These are phyloP conservation scores for Graphilbum fragrans DNA, from an alignment of 2,329 filamentous ascomycete genomes.

Conservation along the genomic window DNA sequence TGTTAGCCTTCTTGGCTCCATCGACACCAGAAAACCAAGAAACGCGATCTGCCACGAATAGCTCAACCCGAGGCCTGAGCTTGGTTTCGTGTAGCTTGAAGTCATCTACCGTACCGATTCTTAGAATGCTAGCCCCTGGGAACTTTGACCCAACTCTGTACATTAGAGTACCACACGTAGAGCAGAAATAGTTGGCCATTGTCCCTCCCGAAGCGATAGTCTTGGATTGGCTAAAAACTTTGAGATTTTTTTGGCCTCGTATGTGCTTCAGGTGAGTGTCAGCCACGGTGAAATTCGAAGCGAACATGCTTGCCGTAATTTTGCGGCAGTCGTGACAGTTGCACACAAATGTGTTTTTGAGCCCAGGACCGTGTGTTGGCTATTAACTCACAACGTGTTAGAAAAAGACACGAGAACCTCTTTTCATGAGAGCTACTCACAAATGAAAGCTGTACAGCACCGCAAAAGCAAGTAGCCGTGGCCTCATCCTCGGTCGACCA, in stretches of 20 bases:
- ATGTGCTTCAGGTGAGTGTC: slow-evolving; percentile 32
- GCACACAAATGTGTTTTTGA: slow-evolving; percentile 42
- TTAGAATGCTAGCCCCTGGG: slow-evolving; percentile 26
- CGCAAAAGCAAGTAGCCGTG: slow-evolving; percentile 48
- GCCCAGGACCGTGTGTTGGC: slow-evolving; percentile 28
- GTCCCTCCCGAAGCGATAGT: slow-evolving; percentile 31
- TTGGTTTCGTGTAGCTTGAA: slow-evolving; percentile 33
- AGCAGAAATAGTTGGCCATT: slow-evolving; percentile 54
- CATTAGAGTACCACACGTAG: slow-evolving; percentile 42
- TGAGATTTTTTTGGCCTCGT: slow-evolving; percentile 39
- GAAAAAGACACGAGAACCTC: too few species aligned
- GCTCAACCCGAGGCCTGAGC: slow-evolving; percentile 31
- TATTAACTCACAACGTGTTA: slow-evolving; percentile 17
- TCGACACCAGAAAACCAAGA: slow-evolving; percentile 3
- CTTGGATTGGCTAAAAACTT: slow-evolving; percentile 27
- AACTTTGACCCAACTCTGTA: slow-evolving; percentile 26
- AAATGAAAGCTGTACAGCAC: slow-evolving; percentile 39
- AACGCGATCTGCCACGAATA: slow-evolving; percentile 31
- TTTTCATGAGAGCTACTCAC: not conserved
- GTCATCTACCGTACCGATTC: slow-evolving; percentile 40
- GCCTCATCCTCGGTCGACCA: slow-evolving; percentile 29
- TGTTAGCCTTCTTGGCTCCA: not conserved
- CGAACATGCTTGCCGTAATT: slow-evolving; percentile 50
- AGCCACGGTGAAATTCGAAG: slow-evolving; percentile 41
- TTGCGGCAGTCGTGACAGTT: slow-evolving; percentile 52